Evolutionary conservation across 176 grass and related monocot genomes (phyloP), one percentile per base, ranked within the genome.

Genomic region (Carex parvula): DNA sequence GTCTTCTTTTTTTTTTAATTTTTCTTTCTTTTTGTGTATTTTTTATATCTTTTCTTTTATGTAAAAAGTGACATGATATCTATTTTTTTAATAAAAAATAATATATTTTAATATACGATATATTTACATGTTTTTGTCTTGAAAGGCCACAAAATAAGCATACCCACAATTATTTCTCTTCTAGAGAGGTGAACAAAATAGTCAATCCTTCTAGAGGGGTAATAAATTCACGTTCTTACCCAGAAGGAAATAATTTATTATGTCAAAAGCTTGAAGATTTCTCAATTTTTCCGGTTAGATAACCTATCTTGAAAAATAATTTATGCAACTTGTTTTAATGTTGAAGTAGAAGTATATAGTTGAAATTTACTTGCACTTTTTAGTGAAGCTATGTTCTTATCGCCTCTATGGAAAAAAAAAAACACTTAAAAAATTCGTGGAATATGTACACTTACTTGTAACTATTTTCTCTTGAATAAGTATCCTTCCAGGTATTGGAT

Each of bases 181-280:
- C 7, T 33, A 57, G 73, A 77, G 24, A 13, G 17, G 26, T 30
- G 18, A 71, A 20, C 68, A 46, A 6, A 5, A 77, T 56, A 32
- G 73, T 77, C 73, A 77, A 77, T 77, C 73, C 73, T 70, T 77
- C 73, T 77, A 56, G 73, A 77, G 14, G 73, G 46, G 24, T 56
- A 56, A 56, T 56, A 76, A 76, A 30, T 76, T 76, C 20, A 16
- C 56, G 18, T 77, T 57, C 24, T 33, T 77, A 17, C 73, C 73
- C 14, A 15, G 2, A 77, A 56, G 16, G 50, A 77, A 77, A 56
- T 24, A 56, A 56, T 6, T 44, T 42, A 42, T 56, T 13, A 77
- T 75, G 46, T 75, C 48, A 56, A 77, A 55, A 77, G 48, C 24
- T 77, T 24, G 33, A 8, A 3, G 46, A 55, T 13, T 17, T 57